Evolutionary conservation across 495 filamentous ascomycete species (phyloP), one percentile per base, ranked within the genome.

Genomic region (Tuber melanosporum): DNA sequence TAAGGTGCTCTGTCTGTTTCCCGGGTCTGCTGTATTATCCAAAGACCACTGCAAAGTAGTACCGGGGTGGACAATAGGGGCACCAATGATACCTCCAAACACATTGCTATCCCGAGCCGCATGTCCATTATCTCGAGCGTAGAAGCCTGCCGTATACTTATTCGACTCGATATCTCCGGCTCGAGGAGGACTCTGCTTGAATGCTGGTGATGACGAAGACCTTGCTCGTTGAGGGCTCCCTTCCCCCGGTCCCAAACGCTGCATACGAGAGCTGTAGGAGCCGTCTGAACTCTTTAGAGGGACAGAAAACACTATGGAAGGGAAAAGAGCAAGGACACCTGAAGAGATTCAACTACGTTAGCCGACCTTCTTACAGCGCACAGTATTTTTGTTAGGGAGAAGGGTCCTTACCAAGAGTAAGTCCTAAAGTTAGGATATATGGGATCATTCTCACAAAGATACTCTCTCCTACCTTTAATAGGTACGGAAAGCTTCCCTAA

Each of bases 21-120:
- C 73, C 15, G 69, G 20, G 14, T 36, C 57, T 2, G 39, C 26
- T 4, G 71, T 49, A 3, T 45, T 43, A n/a, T 81, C 73, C 36
- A 78, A 80, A 22, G 79, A 73, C 80, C 80, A 82, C 46, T 80
- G 74, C 4, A 79, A 45, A 9, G 71, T 74, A 26, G 72, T 73
- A 0, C 80, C 80, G 17, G 80, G 80, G 70, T 82, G 80, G 19
- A 82, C 80, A 42, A 82, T 82, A 12, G 80, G 80, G n/a, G 73
- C 74, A 1, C 80, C 81, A 43, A 82, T 69, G 44, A 82, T 75
- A 44, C 75, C 41, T 7, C 81, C 66, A 45, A 82, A 82, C 71
- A 82, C 73, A 42, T 76, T 71, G 17, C 74, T 82, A 41, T 79
- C 77, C 15, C 80, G 75, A 15, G 71, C 45, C 10, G 74, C 72